These are phyloP conservation scores for Leccinum arenicola DNA, from an alignment of 768 basidiomycete genomes.

Conservation along the genomic window DNA sequence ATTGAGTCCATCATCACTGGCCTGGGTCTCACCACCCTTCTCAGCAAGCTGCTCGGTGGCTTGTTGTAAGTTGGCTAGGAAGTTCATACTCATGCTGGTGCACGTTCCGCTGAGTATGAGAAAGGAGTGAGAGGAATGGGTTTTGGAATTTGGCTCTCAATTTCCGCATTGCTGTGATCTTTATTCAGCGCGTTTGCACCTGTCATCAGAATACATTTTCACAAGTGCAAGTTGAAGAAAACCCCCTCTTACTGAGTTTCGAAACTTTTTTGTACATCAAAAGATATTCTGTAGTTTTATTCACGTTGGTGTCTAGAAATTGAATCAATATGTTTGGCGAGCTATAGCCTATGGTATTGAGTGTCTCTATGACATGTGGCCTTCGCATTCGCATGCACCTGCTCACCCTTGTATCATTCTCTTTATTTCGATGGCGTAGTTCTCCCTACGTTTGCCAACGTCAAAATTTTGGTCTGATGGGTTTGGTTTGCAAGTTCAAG, in stretches of 20 bases:
- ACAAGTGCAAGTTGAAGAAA: background rate
- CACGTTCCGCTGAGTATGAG: background rate
- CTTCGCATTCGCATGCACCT: background rate
- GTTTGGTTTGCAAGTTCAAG: too few relatives aligned
- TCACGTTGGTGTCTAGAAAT: background rate
- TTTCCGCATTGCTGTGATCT: background rate
- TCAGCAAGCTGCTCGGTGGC: constrained; percentile 1
- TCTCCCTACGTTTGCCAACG: too few relatives aligned
- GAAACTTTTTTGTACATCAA: background rate
- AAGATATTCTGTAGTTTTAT: background rate
- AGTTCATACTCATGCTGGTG: background rate
- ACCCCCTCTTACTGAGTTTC: background rate
- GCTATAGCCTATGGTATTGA: background rate
- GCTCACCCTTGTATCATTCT: background rate
- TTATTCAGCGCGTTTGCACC: background rate
- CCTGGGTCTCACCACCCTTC: constrained; percentile 3
- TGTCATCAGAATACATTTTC: background rate
- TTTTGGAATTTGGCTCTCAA: background rate
- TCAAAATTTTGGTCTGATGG: too few relatives aligned
- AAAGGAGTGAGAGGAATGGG: background rate
- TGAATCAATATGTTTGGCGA: background rate
- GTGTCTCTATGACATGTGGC: background rate
- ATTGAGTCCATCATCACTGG: constrained; percentile 7
- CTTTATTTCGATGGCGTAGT: background rate
- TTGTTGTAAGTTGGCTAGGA: constrained; percentile 1